Percentiles rank a stretch among this genome's conserved stretches.
Conservation (phyloP, 164 flowering plant species). For the Houttuynia cordata region DNA sequence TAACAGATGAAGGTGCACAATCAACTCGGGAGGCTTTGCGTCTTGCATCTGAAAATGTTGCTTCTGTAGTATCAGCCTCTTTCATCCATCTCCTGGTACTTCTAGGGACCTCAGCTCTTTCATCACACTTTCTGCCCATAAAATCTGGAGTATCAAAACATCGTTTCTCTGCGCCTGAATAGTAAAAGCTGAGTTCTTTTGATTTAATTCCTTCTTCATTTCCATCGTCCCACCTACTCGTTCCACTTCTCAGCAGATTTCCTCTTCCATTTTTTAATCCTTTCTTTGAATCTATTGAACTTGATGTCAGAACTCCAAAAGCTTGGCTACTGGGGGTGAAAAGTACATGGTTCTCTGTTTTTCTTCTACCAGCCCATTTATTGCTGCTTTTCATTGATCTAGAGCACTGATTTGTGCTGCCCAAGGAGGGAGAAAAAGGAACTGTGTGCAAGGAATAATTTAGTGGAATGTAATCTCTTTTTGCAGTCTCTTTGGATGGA, state of each 20-base stretch:
- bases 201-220: too few relatives aligned
- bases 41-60: conserved; percentile 3
- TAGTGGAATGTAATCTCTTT: too few relatives aligned
- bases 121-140: too few relatives aligned
- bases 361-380: neutral
- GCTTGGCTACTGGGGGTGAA: neutral
- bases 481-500: too few relatives aligned
- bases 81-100: neutral
- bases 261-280: neutral
- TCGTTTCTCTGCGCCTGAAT: too few relatives aligned
- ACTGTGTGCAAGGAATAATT: too few relatives aligned
- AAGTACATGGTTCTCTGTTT: neutral
- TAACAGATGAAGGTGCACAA: neutral
- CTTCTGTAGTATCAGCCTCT: conserved; percentile 1
- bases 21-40: neutral
- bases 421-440: conserved; percentile 6
- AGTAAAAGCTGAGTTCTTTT: too few relatives aligned
- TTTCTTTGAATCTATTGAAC: neutral
- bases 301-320: neutral
- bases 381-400: neutral
- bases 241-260: neutral
- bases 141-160: too few relatives aligned
- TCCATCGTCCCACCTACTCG: too few relatives aligned
- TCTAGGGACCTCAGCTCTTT: too few relatives aligned
- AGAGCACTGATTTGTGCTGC: neutral